phyloP scores from a whole-genome alignment of 768 basidiomycete species.

The Agrocybe pediades region DNA sequence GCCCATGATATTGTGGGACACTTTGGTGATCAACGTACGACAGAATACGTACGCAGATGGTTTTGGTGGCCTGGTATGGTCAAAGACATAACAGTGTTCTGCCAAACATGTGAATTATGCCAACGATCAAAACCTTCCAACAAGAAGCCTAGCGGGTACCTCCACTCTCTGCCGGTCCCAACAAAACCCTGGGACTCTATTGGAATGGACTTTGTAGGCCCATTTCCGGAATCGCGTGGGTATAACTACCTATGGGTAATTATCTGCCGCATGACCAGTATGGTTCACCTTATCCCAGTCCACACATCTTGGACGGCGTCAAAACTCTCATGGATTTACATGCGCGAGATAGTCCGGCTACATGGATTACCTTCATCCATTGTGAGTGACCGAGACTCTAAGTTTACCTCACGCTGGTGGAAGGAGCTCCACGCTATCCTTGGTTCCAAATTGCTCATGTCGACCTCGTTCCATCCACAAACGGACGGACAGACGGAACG shows the following conservation, averaged over 20 bases:
- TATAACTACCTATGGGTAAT: slow-evolving; percentile 39
- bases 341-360: slow-evolving; percentile 33
- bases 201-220: slow-evolving; percentile 43
- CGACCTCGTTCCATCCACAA: slow-evolving; percentile 21
- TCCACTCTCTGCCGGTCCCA: slow-evolving; percentile 38
- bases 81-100: slow-evolving; percentile 22
- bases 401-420: slow-evolving; percentile 35
- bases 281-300: slow-evolving; percentile 43
- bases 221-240: slow-evolving; percentile 37
- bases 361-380: slow-evolving; percentile 36
- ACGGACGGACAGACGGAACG: slow-evolving; percentile 20
- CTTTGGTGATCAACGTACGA: slow-evolving; percentile 26
- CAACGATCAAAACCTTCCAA: slow-evolving; percentile 20
- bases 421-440: slow-evolving; percentile 11
- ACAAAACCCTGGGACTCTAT: slow-evolving; percentile 37
- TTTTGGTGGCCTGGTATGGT: slow-evolving; percentile 34
- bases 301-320: slow-evolving; percentile 25
- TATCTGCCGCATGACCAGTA: slow-evolving; percentile 40
- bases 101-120: slow-evolving; percentile 23
- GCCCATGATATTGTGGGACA: slow-evolving; percentile 34
- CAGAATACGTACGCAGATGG: slow-evolving; percentile 30
- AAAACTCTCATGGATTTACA: slow-evolving; percentile 35
- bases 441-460: slow-evolving; percentile 11
- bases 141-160: slow-evolving; percentile 33
- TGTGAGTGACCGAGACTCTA: slow-evolving; percentile 32